phyloP scores from a whole-genome alignment of 306 rosid species.

The Quercus alba region DNA sequence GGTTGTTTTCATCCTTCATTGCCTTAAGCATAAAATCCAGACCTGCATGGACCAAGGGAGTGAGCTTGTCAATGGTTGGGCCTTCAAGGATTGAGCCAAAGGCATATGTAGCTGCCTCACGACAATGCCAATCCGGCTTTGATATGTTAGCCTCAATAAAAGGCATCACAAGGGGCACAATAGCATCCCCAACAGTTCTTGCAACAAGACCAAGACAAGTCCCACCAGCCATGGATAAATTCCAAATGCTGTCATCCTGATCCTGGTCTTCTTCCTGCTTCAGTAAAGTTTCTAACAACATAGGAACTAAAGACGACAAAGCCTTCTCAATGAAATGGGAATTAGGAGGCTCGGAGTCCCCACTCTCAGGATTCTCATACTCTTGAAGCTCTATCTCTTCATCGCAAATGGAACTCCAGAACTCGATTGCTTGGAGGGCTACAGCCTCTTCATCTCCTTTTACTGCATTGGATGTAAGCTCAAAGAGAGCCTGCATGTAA shows the following conservation, averaged over 20 bases:
- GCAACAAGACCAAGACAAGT: constrained; percentile 36
- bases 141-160: constrained; percentile 35
- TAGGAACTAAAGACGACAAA: constrained; percentile 25
- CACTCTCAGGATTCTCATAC: constrained; percentile 20
- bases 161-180: constrained; percentile 39
- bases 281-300: constrained; percentile 34
- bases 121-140: constrained; percentile 34
- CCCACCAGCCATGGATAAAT: constrained; percentile 41
- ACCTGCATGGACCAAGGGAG: constrained; percentile 25
- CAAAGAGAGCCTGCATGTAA: constrained; percentile 36
- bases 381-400: constrained; percentile 36
- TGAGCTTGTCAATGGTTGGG: constrained; percentile 23
- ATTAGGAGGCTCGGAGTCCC: constrained; percentile 23
- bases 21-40: constrained; percentile 27
- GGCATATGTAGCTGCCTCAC: constrained; percentile 38
- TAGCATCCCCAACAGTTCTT: constrained; percentile 29
- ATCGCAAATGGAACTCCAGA: constrained; percentile 43
- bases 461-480: constrained; percentile 37
- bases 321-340: constrained; percentile 34
- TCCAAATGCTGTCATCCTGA: constrained; percentile 35
- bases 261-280: constrained; percentile 41
- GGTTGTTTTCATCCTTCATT: constrained; percentile 32
- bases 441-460: constrained; percentile 34
- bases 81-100: constrained; percentile 42
- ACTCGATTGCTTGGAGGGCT: constrained; percentile 39